Percentiles rank a stretch among this genome's conserved stretches.
Evolutionary conservation across 163 green algal genomes (phyloP).

Genomic region (Scenedesmus sp.): DNA sequence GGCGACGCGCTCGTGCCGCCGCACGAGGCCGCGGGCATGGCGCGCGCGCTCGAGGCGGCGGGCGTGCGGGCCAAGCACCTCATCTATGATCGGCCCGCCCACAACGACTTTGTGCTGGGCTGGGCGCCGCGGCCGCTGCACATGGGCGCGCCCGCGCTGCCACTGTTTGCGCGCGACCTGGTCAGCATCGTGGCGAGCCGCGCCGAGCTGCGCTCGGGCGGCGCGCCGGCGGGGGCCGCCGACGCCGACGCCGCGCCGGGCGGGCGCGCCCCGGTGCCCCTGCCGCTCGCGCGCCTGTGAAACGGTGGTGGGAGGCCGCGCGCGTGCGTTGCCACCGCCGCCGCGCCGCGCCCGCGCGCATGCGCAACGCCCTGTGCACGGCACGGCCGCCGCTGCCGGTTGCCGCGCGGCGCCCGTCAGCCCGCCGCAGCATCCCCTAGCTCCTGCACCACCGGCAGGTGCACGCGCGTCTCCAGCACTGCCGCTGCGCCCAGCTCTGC

Average conservation of each 20-base stretch:
- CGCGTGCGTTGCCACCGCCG: too few species aligned
- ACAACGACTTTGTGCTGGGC: slow-evolving; percentile 46
- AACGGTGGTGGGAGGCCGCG: too few species aligned
- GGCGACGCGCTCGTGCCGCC: slow-evolving; percentile 39
- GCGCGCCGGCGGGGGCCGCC: not conserved
- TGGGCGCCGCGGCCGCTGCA: slow-evolving; percentile 19
- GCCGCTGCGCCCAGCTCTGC: not conserved
- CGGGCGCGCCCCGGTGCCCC: too few species aligned
- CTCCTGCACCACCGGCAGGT: slow-evolving; percentile 39
- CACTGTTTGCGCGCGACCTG: slow-evolving; percentile 2
- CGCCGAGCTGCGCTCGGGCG: not conserved
- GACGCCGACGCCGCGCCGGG: too few species aligned
- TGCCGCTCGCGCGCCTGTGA: too few species aligned
- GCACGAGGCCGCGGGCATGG: slow-evolving; percentile 34
- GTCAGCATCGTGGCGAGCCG: not conserved
- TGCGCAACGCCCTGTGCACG: too few species aligned
- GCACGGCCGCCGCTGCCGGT: too few species aligned
- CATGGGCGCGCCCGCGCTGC: not conserved
- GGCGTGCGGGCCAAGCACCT: slow-evolving; percentile 40
- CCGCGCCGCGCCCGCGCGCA: too few species aligned
- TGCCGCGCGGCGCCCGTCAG: too few species aligned
- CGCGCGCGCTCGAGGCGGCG: not conserved
- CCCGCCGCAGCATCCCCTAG: too few species aligned
- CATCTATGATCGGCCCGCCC: slow-evolving; percentile 23
- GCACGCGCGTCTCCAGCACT: slow-evolving; percentile 18